Evolutionary conservation across 129 eudicot genomes (phyloP), one percentile per base, ranked within the genome.

Genomic region (Tagetes erecta): DNA sequence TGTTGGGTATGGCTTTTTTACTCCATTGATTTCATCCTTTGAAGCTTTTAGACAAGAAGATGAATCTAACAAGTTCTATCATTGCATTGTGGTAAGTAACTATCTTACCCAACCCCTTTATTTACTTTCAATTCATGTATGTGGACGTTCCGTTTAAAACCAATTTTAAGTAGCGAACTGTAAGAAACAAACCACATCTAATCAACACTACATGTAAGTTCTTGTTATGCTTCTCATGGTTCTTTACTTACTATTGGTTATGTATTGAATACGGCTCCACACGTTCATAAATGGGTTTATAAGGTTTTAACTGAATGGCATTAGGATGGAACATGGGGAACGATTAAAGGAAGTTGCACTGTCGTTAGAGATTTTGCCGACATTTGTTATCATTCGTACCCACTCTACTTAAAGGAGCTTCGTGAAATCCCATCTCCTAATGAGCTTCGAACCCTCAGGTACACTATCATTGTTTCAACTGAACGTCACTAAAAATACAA

Each of bases 271-370:
- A 2, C 3, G 3, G 1, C 52, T 4, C 52, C 52, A 47, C n/a
- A 12, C 38, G 2, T 34, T 5, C 3, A 35, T 47, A 7, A 38
- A 50, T 34, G 1, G 27, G 52, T 67, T 78, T 10, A 31, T 78
- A 64, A 63, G 9, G 20, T 71, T 78, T 52, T 2, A 10, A 38
- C 33, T 35, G 34, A 71, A 70, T 9, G 63, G 38, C 44, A 1
- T 3, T 71, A 94, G 99, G 99, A 94, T 81, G 99, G 99, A 77
- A 94, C 99, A 42, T 91, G 90, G 97, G 93, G 87, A 45, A 88
- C 97, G 13, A 79, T 94, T 67, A 91, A 87, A 84, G 99, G 99
- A 77, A 91, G 99, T 77, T 94, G 97, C 76, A 91, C 94, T 0
- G 99, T 85, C 2, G 99, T 94, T 81, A 85, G 96, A 39, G 99